phyloP scores from a whole-genome alignment of 495 filamentous ascomycete genomes.

The Penicillium cataractarum region DNA sequence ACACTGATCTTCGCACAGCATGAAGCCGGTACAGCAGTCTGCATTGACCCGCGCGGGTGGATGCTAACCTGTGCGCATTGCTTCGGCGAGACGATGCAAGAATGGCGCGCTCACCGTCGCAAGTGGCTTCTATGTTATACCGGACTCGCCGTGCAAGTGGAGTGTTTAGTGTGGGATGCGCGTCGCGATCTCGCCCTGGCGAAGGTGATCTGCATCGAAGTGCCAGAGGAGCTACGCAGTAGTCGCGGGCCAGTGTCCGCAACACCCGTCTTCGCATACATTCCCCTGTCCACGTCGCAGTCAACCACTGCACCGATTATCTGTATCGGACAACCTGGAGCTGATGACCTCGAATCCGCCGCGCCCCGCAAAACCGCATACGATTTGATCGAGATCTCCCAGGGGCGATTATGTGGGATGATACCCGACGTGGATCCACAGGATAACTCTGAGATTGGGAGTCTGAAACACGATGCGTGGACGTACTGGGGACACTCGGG shows the following conservation, averaged over 20 bases:
- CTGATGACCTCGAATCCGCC: neutral
- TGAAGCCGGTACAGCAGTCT: constrained; percentile 53
- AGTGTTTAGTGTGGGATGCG: constrained; percentile 31
- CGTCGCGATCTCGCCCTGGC: neutral
- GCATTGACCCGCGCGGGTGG: constrained; percentile 42
- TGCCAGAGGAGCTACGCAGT: neutral
- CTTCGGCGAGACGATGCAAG: constrained; percentile 36
- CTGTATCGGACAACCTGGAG: neutral
- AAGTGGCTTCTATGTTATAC: constrained; percentile 45
- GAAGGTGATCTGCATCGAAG: neutral
- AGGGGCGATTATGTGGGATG: neutral
- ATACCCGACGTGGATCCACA: constrained; percentile 30
- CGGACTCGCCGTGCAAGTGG: constrained; percentile 37
- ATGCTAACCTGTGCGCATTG: constrained; percentile 48
- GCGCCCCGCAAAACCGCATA: neutral
- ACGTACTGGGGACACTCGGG: constrained; percentile 60
- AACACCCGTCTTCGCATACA: neutral
- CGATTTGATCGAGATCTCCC: neutral
- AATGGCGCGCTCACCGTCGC: constrained; percentile 20
- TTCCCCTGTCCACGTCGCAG: neutral
- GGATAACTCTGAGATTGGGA: constrained; percentile 53
- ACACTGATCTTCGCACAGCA: constrained; percentile 53
- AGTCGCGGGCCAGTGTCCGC: neutral
- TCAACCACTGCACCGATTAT: neutral
- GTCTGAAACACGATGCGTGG: constrained; percentile 54